Percentiles rank a stretch among this genome's conserved stretches.
Evolutionary conservation across 306 rosid species (phyloP).

Genomic region (Canavalia ensiformis): DNA sequence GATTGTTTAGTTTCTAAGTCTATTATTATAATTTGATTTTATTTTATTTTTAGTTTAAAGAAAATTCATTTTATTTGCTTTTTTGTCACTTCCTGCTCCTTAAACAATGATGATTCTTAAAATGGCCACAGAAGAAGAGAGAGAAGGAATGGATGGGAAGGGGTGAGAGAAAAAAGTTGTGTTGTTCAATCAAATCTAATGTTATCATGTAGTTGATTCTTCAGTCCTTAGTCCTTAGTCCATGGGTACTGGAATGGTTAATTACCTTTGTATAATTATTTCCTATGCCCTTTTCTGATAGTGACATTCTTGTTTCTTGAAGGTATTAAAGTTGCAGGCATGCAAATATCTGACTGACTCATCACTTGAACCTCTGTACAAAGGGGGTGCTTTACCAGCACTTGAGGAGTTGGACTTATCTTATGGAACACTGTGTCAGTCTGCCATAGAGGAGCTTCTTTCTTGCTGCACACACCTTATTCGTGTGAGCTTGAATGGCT

Average conservation of each 20-base stretch:
- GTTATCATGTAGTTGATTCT: slow-evolving; percentile 5
- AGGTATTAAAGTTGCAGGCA: slow-evolving; percentile 97
- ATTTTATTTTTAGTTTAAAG: not conserved
- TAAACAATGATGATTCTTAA: not conserved
- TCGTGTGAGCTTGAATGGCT: slow-evolving; percentile 97
- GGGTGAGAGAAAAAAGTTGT: slow-evolving; percentile 8
- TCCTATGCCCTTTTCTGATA: slow-evolving; percentile 21
- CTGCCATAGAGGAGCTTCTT: slow-evolving; percentile 97
- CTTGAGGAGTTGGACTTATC: slow-evolving; percentile 96
- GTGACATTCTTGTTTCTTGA: slow-evolving; percentile 41
- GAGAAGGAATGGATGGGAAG: not conserved
- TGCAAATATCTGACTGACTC: slow-evolving; percentile 89
- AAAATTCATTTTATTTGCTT: not conserved
- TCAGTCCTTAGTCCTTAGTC: slow-evolving; percentile 1
- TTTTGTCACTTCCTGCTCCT: not conserved
- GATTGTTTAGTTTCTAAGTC: no score
- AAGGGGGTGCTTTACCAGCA: slow-evolving; percentile 89
- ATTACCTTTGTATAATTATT: not conserved
- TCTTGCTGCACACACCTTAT: slow-evolving; percentile 90
- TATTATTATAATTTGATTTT: not conserved
- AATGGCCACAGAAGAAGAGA: not conserved
- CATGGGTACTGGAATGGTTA: slow-evolving; percentile 6
- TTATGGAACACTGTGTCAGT: slow-evolving; percentile 89
- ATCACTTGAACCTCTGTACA: slow-evolving; percentile 96
- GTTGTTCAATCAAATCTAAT: slow-evolving; percentile 30